Conservation (phyloP, 179 eudicot genomes). For the Kewa caespitosa region DNA sequence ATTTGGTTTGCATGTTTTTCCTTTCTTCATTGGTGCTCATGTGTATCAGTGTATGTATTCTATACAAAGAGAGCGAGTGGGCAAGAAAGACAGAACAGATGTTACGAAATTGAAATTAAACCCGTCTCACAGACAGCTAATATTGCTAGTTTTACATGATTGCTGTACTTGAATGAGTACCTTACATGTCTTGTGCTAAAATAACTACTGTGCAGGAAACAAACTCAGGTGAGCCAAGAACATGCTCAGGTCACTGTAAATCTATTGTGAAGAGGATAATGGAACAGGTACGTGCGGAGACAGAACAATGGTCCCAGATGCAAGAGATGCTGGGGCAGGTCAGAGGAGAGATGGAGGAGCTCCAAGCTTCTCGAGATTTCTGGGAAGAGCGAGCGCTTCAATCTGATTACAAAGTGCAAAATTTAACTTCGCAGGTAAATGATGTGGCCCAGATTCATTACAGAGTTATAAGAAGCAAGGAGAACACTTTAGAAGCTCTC, state of each 20-base stretch:
- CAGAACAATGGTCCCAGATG: slow-evolving; percentile 98
- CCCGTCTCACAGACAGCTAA: neutral
- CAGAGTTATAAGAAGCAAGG: neutral
- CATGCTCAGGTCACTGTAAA: slow-evolving; percentile 77
- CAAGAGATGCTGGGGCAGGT: slow-evolving; percentile 85
- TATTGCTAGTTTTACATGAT: neutral
- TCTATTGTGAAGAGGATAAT: slow-evolving; percentile 65
- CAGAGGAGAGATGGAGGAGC: slow-evolving; percentile 82
- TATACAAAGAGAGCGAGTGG: no score
- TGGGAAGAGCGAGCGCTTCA: slow-evolving; percentile 80
- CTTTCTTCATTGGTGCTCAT: no score
- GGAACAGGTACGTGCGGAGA: slow-evolving; percentile 91
- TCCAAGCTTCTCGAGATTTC: slow-evolving; percentile 75
- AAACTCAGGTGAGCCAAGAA: slow-evolving; percentile 33
- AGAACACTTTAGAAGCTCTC: neutral
- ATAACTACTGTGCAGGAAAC: slow-evolving; percentile 44
- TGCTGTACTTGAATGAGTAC: neutral
- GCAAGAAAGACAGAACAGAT: no score
- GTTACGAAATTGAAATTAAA: no score
- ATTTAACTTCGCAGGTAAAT: slow-evolving; percentile 54
- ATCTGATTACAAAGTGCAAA: slow-evolving; percentile 47
- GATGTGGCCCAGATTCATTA: no score
- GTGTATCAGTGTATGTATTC: no score
- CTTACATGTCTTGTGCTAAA: slow-evolving; percentile 1
- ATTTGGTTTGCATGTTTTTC: no score